Evolutionary conservation across 805 yeast species (phyloP).

Genomic region (Tetrapisispora arboricola): DNA sequence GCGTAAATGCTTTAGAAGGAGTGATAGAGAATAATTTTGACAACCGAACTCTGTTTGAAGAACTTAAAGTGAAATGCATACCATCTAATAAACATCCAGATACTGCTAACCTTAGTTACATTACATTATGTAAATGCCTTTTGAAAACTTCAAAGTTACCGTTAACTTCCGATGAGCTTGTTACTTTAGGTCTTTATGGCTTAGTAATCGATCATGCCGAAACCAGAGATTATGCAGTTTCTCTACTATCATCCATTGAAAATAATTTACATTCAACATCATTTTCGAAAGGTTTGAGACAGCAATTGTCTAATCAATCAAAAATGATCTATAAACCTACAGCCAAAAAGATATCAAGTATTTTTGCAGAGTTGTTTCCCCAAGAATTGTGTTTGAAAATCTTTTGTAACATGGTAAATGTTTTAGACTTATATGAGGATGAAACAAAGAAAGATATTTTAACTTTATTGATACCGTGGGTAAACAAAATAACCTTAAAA

Average conservation of each 20-base stretch:
- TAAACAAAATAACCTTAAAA: slow-evolving; percentile 66
- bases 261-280: slow-evolving; percentile 43
- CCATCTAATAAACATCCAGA: slow-evolving; percentile 38
- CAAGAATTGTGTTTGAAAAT: slow-evolving; percentile 51
- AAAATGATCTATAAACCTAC: slow-evolving; percentile 83
- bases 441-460: slow-evolving; percentile 67
- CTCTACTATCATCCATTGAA: slow-evolving; percentile 60
- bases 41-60: slow-evolving; percentile 40
- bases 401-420: slow-evolving; percentile 65
- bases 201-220: slow-evolving; percentile 62
- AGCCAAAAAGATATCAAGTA: slow-evolving; percentile 64
- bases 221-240: slow-evolving; percentile 64
- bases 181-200: slow-evolving; percentile 69
- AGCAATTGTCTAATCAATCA: slow-evolving; percentile 63
- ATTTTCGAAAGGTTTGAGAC: slow-evolving; percentile 48
- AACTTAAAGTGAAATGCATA: slow-evolving; percentile 66
- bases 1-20: slow-evolving; percentile 60
- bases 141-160: slow-evolving; percentile 40
- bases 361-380: slow-evolving; percentile 49
- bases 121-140: slow-evolving; percentile 57
- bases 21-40: slow-evolving; percentile 52
- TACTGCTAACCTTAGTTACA: slow-evolving; percentile 60
- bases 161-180: slow-evolving; percentile 49
- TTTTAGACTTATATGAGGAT: slow-evolving; percentile 47
- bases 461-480: slow-evolving; percentile 82